Evolutionary conservation across 2,329 filamentous ascomycete species (phyloP), one percentile per base, ranked within the genome.

Genomic region (Gaeumannomyces tritici): DNA sequence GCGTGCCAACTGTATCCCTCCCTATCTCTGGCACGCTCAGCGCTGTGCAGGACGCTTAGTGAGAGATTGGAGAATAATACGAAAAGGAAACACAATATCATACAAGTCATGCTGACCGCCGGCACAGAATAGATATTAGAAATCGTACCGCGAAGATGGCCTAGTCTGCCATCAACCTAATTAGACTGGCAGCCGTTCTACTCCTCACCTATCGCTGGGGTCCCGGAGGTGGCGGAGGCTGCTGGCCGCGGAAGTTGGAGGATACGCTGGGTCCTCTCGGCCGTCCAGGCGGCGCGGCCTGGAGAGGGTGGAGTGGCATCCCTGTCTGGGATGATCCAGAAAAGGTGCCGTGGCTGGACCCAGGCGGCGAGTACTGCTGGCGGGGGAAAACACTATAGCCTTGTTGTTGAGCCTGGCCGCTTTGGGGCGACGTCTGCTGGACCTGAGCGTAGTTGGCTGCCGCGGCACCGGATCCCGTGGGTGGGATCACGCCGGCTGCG

Each of bases 341-440:
- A 26, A 56, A 61, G n/a, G 51, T 61, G 59, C 47, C 42, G 59
- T 47, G 51, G 51, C 47, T 61, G 8, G 59, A 61, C 18, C 27
- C 26, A 7, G 59, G 59, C 13, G 59, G 42, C 28, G 59, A 61
- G 59, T 33, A 29, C 47, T 61, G 42, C 15, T n/a, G 47, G 18
- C 51, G 27, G n/a, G 59, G 59, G 59, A 61, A 61, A 21, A 61
- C 59, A 28, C 59, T 61, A 51, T 61, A 61, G n/a, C 51, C 59
- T 18, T 59, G 57, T 18, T 59, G 57, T 31, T 59, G 57, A 12
- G 21, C 31, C 57, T 13, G n/a, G 1, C 18, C n/a, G 13, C 18
- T 24, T 29, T n/a, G n/a, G n/a, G 55, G 55, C 12, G 55, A 56
- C 13, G n/a, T 15, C 55, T 56, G 55, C 55, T 56, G 55, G 8